Evolutionary conservation across 495 filamentous ascomycete species (phyloP).

Genomic region (Xylaria nigripes): DNA sequence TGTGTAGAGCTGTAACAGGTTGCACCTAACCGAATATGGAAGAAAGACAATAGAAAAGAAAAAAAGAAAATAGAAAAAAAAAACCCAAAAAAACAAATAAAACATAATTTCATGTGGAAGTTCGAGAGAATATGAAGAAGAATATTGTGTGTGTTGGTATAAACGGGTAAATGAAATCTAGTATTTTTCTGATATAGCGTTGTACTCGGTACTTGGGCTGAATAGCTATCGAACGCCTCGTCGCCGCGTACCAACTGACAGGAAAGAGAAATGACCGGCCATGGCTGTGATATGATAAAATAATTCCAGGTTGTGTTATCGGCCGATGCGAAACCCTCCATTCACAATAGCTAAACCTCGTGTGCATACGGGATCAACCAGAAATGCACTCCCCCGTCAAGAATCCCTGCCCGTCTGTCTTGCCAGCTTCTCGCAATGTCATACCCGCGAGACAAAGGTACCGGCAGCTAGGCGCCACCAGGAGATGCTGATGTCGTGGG

Average conservation of each 20-base stretch:
- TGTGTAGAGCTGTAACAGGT: not conserved
- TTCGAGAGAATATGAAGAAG: too few species aligned
- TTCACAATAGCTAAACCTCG: not conserved
- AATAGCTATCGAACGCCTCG: not conserved
- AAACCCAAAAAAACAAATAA: too few species aligned
- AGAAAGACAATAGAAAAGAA: not conserved
- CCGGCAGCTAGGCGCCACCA: not conserved
- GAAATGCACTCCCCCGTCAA: not conserved
- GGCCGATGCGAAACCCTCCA: not conserved
- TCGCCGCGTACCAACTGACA: too few species aligned
- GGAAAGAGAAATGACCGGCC: too few species aligned
- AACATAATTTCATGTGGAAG: too few species aligned
- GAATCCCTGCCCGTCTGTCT: not conserved
- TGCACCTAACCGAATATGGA: not conserved
- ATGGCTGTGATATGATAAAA: too few species aligned
- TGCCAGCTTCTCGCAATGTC: not conserved
- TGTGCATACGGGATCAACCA: not conserved
- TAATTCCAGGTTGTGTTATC: not conserved
- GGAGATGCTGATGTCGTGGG: too few species aligned
- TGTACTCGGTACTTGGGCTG: not conserved
- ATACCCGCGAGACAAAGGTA: not conserved
- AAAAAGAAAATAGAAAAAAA: not conserved
- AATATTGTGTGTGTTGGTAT: too few species aligned
- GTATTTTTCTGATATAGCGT: too few species aligned
- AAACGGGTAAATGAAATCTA: too few species aligned